Base-by-base conservation (phyloP, 148 eudicot genomes). In the Nepenthes mirabilis region DNA sequence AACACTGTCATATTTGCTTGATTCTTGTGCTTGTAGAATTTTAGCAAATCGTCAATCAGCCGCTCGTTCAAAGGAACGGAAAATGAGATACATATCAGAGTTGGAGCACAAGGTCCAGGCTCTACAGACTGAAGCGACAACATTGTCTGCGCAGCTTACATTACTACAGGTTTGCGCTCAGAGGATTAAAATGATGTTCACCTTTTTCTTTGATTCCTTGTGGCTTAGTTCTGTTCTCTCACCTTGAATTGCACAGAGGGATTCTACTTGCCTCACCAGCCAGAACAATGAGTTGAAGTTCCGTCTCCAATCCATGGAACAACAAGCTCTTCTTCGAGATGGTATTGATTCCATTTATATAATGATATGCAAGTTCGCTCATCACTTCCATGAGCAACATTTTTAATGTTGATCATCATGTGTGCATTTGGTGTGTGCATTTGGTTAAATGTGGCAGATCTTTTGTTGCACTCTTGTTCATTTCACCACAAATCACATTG, bases 41-140 rank as follows among this genome's bases (percentile, higher is more conserved):
- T 77, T 91, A 74, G 98, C 98, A 5, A 91, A 88, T 59, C 86
- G 98, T 34, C 98, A 88, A 49, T 91, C 98, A 1, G 98, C 98
- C 69, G 96, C 98, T 65, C 94, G 98, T 50, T 91, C 98, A 49
- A 91, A 91, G 69, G 98, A 91, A 65, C 63, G 96, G 37, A 91
- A 88, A 68, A 74, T 83, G 94, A 79, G 96, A 52, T 91, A 91
- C 61, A 91, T 85, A 58, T 79, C 94, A 3, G 98, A 91, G 72
- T 63, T 91, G 73, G 98, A 91, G 67, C 98, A 91, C 75, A 91
- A 88, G 75, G 98, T 91, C 58, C 96, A 85, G 71, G 83, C 96
- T 9, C 66, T 91, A 77, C 98, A 91, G 71, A 88, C 84, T 43
- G 98, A 91, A 80, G 96, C 98, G 66, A 91, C 98, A 57, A 86